These are phyloP conservation scores for Sclerotinia spermophila DNA, from an alignment of 2,329 filamentous ascomycete genomes.

Conservation along the genomic window DNA sequence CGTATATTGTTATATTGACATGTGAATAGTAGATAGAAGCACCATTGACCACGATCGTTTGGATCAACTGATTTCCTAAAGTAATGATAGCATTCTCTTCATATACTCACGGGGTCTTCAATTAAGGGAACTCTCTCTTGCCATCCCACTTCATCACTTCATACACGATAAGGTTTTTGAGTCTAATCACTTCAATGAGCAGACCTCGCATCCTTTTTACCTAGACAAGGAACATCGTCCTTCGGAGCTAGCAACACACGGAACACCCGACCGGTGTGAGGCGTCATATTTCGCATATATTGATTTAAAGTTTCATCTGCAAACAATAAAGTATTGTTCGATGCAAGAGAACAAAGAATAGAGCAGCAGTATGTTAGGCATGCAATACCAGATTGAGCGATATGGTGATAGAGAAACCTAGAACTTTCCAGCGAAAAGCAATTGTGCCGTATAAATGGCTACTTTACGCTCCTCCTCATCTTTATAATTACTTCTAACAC, in stretches of 20 bases:
- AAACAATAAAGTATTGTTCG: not conserved
- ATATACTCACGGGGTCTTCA: too few species aligned
- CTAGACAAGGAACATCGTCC: not conserved
- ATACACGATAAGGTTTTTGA: too few species aligned
- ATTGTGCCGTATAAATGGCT: not conserved
- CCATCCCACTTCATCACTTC: too few species aligned
- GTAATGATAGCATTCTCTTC: too few species aligned
- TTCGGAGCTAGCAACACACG: not conserved
- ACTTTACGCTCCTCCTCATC: not conserved
- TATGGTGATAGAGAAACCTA: not conserved
- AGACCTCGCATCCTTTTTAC: not conserved
- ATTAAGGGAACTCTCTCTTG: too few species aligned
- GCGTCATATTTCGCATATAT: not conserved
- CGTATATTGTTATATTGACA: too few species aligned
- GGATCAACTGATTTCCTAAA: too few species aligned
- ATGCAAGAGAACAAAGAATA: not conserved
- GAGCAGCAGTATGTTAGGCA: not conserved
- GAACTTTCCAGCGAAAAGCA: not conserved
- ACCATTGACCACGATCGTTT: too few species aligned
- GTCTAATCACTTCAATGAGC: not conserved
- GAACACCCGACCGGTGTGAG: not conserved
- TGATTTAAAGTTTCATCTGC: not conserved
- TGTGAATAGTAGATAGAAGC: too few species aligned
- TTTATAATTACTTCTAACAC: not conserved
- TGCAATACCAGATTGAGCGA: not conserved